A percentile compares a stretch with the other conserved stretches of the same genome.
phyloP scores from a whole-genome alignment of 2,329 filamentous ascomycete species.

The Teratosphaeria nubilosa region DNA sequence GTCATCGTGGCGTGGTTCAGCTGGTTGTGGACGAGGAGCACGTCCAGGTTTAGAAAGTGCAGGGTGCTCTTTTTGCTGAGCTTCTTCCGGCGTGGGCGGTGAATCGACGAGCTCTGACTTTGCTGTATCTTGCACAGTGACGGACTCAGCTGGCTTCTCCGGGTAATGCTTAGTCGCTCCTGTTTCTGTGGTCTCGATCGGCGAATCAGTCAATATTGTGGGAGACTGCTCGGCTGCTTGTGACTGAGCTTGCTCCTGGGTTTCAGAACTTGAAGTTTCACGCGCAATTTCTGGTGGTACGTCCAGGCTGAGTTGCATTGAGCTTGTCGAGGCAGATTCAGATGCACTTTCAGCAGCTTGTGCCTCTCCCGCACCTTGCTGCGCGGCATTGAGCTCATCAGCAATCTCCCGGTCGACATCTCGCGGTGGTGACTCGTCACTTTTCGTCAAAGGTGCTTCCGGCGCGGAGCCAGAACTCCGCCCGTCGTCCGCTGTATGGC shows the following conservation, averaged over 20 bases:
- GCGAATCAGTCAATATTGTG: neutral
- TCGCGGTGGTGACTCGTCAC: neutral
- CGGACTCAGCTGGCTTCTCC: neutral
- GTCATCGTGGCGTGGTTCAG: neutral
- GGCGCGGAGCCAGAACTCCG: neutral
- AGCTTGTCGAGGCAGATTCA: neutral
- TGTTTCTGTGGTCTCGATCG: neutral
- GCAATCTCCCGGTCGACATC: neutral
- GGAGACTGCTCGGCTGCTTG: neutral
- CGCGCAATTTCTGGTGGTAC: neutral
- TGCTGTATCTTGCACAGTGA: neutral
- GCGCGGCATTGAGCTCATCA: neutral
- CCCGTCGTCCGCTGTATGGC: neutral
- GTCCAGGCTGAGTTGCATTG: neutral
- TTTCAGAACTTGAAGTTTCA: neutral
- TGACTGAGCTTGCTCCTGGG: neutral
- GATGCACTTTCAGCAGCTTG: neutral
- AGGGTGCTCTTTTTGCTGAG: neutral
- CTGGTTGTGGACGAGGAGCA: neutral
- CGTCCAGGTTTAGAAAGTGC: neutral
- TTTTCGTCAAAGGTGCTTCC: neutral
- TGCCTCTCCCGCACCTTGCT: neutral
- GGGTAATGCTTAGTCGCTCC: neutral
- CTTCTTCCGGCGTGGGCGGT: neutral
- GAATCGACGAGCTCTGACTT: neutral